Base-by-base conservation (phyloP, 257 asterid genomes). In the Lycium barbarum region DNA sequence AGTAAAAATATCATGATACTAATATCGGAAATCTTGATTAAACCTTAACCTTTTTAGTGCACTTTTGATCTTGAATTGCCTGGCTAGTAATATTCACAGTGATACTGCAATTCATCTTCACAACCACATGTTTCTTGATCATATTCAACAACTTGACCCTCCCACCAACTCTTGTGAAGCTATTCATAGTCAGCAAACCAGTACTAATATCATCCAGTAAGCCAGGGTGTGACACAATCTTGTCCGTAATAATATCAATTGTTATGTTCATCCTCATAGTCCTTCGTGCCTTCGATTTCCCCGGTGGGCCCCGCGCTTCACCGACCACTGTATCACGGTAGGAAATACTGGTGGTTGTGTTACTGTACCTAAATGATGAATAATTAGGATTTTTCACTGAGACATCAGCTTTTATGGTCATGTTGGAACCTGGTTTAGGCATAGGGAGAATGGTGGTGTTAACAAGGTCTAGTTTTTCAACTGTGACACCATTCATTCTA, bases 291-390 rank as follows among this genome's bases (percentile, higher is more conserved):
- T 72, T 86, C 61, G 98, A 88, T 76, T 82, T 89, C 79, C 98
- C 98, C 8, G 97, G 88, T 2, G 97, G 97, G 4, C 97, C 94
- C 17, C 93, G 89, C 22, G 95, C 98, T 87, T 93, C 98, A 2
- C 98, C 98, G 82, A 94, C 85, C 85, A 72, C 82, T 3, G 85
- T 73, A 7, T 93, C 95, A n/a, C 86, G 90, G 87, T 93, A 95
- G 85, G 17, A 92, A 4, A 95, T 85, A 20, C 92, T 71, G 17
- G 97, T 88, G 65, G 94, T 92, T 26, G 97, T 93, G 93, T 95
- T 93, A 81, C 15, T 82, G 71, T 90, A 95, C 90, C 57, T 85
- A 90, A 95, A 93, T 18, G 94, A 88, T 1, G 98, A 94, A 84
- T 57, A 91, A 36, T 95, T 95, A 0, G 98, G 97, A 57, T 95